These are phyloP conservation scores for Blyttiomyces sp. DNA, from an alignment of 371 early-diverging fungal genomes.

Conservation along the genomic window DNA sequence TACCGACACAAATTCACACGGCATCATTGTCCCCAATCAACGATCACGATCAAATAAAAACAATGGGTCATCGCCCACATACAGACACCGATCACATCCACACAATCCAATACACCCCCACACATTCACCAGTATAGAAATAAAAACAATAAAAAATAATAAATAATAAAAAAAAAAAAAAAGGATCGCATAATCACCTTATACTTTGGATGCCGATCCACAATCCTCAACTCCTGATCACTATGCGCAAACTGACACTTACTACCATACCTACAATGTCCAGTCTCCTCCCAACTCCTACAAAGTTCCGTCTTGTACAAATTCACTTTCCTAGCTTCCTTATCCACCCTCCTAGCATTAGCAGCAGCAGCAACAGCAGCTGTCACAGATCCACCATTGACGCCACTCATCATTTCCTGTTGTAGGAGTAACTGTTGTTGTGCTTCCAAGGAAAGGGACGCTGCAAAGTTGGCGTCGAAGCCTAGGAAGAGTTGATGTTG, in stretches of 20 bases:
- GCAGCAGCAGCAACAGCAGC: neutral
- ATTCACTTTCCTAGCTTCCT: neutral
- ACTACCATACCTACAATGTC: conserved; percentile 86
- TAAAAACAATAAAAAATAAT: conserved; percentile 12
- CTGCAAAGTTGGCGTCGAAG: neutral
- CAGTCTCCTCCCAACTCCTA: conserved; percentile 82
- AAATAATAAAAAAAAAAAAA: neutral
- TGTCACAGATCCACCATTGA: neutral
- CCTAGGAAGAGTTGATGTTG: neutral
- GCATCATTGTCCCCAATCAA: too few species aligned
- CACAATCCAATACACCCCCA: neutral
- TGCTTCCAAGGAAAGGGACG: neutral
- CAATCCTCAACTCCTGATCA: conserved; percentile 68
- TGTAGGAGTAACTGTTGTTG: neutral
- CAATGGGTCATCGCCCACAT: neutral
- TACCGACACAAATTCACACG: too few species aligned
- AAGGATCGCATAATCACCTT: neutral
- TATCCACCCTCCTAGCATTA: neutral
- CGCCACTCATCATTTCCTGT: neutral
- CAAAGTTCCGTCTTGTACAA: conserved; percentile 96
- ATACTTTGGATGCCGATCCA: conserved; percentile 74
- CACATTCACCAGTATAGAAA: too few species aligned
- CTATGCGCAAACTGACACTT: conserved; percentile 98
- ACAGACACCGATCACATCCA: neutral
- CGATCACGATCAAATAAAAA: too few species aligned